Conservation (phyloP, 2,329 filamentous ascomycete species). For the Pseudocercospora crystallina region DNA sequence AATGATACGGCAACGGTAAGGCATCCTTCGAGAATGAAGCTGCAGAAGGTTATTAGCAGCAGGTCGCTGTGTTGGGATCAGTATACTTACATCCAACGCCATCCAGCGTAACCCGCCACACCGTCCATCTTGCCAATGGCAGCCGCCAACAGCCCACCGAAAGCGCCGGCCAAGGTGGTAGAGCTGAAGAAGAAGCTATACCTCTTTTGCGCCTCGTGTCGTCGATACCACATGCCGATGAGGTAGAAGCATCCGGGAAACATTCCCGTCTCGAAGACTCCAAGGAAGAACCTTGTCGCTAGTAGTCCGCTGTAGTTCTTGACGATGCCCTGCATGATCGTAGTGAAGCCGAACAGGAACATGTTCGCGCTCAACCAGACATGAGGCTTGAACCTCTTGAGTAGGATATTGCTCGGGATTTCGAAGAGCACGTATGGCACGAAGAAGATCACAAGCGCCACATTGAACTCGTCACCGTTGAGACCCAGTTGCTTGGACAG, state of each 20-base stretch:
- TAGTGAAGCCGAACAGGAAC: slow-evolving; percentile 77
- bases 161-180: slow-evolving; percentile 76
- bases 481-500: slow-evolving; percentile 49
- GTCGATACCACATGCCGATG: slow-evolving; percentile 78
- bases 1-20: slow-evolving; percentile 47
- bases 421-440: slow-evolving; percentile 54
- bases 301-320: slow-evolving; percentile 75
- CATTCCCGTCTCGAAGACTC: slow-evolving; percentile 55
- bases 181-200: slow-evolving; percentile 92
- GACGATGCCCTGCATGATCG: slow-evolving; percentile 68
- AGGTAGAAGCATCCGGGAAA: slow-evolving; percentile 62
- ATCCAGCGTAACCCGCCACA: slow-evolving; percentile 62
- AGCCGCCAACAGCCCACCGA: slow-evolving; percentile 80
- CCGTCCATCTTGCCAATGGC: slow-evolving; percentile 88
- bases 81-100: slow-evolving; percentile 60
- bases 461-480: slow-evolving; percentile 49
- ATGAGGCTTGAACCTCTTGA: slow-evolving; percentile 54
- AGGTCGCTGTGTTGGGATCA: neutral
- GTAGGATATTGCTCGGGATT: slow-evolving; percentile 53
- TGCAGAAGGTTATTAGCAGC: neutral
- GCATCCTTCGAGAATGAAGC: slow-evolving; percentile 66
- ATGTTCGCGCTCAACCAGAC: slow-evolving; percentile 66
- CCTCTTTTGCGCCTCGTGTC: slow-evolving; percentile 83
- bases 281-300: slow-evolving; percentile 79
- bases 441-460: slow-evolving; percentile 56